Conservation (phyloP, 176 grass and related monocot genomes). For the Oryza glumipatula region DNA sequence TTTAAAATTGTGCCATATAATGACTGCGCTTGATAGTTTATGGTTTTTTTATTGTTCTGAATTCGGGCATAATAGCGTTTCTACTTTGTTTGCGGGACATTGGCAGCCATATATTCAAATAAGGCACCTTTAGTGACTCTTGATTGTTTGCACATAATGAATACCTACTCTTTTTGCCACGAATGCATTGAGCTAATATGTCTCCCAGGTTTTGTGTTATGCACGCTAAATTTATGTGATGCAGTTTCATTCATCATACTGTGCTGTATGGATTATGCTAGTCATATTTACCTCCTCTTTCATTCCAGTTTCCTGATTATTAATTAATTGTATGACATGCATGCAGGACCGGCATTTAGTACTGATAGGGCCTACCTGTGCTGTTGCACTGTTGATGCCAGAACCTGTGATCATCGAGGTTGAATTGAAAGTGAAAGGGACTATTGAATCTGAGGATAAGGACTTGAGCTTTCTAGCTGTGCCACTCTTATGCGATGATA, state of each 20-base stretch:
- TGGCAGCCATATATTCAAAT: too few species aligned
- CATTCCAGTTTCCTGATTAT: not conserved
- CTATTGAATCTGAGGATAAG: not conserved
- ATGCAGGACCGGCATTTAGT: slow-evolving; percentile 17
- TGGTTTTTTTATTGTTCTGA: too few species aligned
- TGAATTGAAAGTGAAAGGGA: slow-evolving; percentile 12
- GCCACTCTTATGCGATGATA: not conserved
- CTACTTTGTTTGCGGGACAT: too few species aligned
- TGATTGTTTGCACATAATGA: not conserved
- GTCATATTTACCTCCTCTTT: not conserved
- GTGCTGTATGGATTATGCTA: not conserved
- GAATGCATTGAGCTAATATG: not conserved
- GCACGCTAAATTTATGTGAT: not conserved
- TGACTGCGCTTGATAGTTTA: too few species aligned
- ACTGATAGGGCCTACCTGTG: slow-evolving; percentile 2
- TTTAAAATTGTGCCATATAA: too few species aligned
- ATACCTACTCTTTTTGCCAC: not conserved
- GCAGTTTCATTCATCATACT: not conserved
- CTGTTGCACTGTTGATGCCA: not conserved
- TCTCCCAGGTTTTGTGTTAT: not conserved
- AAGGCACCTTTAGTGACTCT: not conserved
- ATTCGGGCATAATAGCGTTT: too few species aligned
- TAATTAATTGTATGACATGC: not conserved
- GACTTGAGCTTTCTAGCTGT: not conserved
- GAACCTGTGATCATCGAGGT: not conserved